These are phyloP conservation scores for Gentiana macrophylla DNA, from an alignment of 257 asterid genomes.

Conservation along the genomic window DNA sequence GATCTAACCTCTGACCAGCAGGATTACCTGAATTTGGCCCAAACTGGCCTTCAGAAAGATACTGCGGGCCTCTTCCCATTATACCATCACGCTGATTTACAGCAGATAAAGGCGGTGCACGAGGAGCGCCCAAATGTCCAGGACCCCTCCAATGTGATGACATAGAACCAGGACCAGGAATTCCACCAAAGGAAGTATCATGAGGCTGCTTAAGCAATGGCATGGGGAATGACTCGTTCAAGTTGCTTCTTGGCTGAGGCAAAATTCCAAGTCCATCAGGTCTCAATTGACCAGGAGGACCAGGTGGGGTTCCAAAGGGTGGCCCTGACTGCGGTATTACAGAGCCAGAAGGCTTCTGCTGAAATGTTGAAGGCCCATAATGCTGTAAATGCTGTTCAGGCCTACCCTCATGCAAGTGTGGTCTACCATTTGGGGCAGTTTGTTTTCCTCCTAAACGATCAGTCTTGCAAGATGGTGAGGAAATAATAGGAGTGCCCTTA, in stretches of 20 bases:
- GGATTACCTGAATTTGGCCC: slow-evolving; percentile 26
- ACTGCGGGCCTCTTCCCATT: slow-evolving; percentile 39
- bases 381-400: slow-evolving; percentile 21
- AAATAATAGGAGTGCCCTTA: slow-evolving; percentile 12
- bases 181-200: slow-evolving; percentile 14
- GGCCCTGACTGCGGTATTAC: slow-evolving; percentile 11
- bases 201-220: slow-evolving; percentile 16
- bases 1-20: slow-evolving; percentile 23
- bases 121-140: slow-evolving; percentile 38
- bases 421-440: neutral
- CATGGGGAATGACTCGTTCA: slow-evolving; percentile 19
- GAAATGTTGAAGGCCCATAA: slow-evolving; percentile 15
- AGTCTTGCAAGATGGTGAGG: slow-evolving; percentile 12
- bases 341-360: slow-evolving; percentile 19
- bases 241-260: slow-evolving; percentile 31
- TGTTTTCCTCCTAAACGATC: slow-evolving; percentile 8
- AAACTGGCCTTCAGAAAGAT: slow-evolving; percentile 36
- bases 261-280: slow-evolving; percentile 27
- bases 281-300: slow-evolving; percentile 22
- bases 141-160: slow-evolving; percentile 31
- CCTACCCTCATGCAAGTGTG: slow-evolving; percentile 14
- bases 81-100: slow-evolving; percentile 35
- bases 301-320: slow-evolving; percentile 23
- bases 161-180: slow-evolving; percentile 15
- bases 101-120: slow-evolving; percentile 18